Percentiles rank a stretch among this genome's conserved stretches.
These are phyloP conservation scores for Artemisia argyi DNA, from an alignment of 129 eudicot genomes.

Conservation along the genomic window DNA sequence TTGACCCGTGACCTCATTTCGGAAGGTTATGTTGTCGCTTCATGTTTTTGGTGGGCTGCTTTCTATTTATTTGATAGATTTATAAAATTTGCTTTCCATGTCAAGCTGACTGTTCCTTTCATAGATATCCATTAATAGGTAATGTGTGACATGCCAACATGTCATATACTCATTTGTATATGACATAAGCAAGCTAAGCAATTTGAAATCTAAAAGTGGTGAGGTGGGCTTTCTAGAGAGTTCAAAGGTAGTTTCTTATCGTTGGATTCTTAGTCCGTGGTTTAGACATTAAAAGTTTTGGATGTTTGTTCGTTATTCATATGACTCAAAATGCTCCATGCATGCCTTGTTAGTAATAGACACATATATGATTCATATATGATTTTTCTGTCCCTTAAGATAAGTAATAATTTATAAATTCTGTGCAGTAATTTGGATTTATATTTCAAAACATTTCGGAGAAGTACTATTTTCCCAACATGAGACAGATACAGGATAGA, in stretches of 20 bases:
- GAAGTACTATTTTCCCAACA: too few relatives aligned
- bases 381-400: too few relatives aligned
- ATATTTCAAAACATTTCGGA: too few relatives aligned
- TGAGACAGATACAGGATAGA: too few relatives aligned
- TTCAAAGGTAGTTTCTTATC: constrained; percentile 5
- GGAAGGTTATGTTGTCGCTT: background rate
- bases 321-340: background rate
- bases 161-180: background rate
- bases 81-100: too few relatives aligned
- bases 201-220: constrained; percentile 3
- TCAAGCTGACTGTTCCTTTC: too few relatives aligned
- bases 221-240: background rate
- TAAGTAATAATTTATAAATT: too few relatives aligned
- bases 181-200: constrained; percentile 1
- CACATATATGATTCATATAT: too few relatives aligned
- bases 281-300: background rate
- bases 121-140: constrained; percentile 9
- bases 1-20: constrained; percentile 1
- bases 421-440: too few relatives aligned
- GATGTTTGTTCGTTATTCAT: background rate
- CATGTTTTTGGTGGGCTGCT: too few relatives aligned
- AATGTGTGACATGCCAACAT: constrained; percentile 14
- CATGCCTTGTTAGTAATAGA: background rate
- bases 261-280: background rate
- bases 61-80: too few relatives aligned